These are phyloP conservation scores for Chytriomyces hyalinus DNA, from an alignment of 192 early-diverging fungal species.

Conservation along the genomic window DNA sequence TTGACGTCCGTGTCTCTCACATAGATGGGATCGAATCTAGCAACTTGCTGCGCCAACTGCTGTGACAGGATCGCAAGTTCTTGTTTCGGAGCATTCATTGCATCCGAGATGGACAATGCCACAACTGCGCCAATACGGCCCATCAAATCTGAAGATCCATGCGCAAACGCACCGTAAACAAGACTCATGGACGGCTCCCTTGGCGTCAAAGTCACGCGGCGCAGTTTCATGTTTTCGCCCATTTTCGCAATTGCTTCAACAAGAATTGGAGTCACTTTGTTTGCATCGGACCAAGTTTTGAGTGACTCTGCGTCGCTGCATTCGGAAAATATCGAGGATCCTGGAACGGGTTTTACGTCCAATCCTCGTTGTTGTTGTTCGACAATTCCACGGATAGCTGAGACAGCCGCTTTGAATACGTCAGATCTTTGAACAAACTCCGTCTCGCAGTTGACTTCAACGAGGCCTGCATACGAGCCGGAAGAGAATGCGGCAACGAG, in stretches of 20 bases:
- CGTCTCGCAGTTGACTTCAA: slow-evolving; percentile 88
- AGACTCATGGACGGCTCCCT: neutral
- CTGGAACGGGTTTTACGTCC: neutral
- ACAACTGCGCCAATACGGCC: slow-evolving; percentile 85
- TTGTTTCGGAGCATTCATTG: neutral
- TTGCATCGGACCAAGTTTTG: neutral
- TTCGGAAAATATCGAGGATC: neutral
- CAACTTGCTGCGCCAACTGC: slow-evolving; percentile 85
- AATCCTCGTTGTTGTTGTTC: neutral
- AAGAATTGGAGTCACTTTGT: slow-evolving; percentile 50
- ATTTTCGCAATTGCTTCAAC: slow-evolving; percentile 81
- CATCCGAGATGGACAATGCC: slow-evolving; percentile 51
- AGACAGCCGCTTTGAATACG: slow-evolving; percentile 53
- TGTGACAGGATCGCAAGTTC: slow-evolving; percentile 58
- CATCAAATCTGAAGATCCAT: slow-evolving; percentile 48
- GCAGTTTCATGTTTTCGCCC: slow-evolving; percentile 87
- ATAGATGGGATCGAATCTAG: slow-evolving; percentile 75
- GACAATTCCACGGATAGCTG: neutral
- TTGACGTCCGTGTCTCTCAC: slow-evolving; percentile 18
- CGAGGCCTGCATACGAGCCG: slow-evolving; percentile 6
- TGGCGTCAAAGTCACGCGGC: slow-evolving; percentile 62
- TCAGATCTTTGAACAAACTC: slow-evolving; percentile 80
- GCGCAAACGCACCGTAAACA: slow-evolving; percentile 68
- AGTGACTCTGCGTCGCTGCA: neutral
- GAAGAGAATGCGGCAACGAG: neutral